A percentile compares a stretch with the other conserved stretches of the same genome.
phyloP scores from a whole-genome alignment of 2,329 filamentous ascomycete genomes.

The Dothideomycetidae sp. region DNA sequence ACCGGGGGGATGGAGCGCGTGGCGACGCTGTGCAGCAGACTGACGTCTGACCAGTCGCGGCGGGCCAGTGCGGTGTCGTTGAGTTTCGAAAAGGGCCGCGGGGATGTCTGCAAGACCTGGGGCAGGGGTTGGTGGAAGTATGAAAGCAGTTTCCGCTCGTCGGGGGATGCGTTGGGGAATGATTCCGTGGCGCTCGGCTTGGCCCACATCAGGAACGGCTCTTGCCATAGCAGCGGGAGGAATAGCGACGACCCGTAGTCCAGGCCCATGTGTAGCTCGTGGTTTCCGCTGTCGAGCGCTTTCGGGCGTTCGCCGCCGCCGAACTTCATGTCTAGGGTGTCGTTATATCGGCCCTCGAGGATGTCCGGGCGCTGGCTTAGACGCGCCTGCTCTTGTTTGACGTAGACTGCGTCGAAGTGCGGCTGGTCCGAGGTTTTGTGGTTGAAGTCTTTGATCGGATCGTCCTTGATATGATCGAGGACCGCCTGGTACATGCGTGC shows the following conservation, averaged over 20 bases:
- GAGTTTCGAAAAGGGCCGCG: constrained; percentile 15
- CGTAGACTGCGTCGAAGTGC: constrained; percentile 39
- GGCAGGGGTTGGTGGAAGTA: constrained; percentile 14
- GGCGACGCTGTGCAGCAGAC: constrained; percentile 4
- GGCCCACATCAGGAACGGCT: constrained; percentile 22
- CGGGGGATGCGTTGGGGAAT: constrained; percentile 3
- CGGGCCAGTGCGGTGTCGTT: constrained; percentile 10
- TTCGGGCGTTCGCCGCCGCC: no score
- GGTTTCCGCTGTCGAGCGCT: no score
- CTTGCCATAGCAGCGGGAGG: constrained; percentile 25
- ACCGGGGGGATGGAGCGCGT: constrained; percentile 12
- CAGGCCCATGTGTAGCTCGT: constrained; percentile 34
- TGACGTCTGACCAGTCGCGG: constrained; percentile 7
- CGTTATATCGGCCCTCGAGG: constrained; percentile 18
- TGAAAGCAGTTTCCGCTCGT: constrained; percentile 9
- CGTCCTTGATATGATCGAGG: constrained; percentile 25
- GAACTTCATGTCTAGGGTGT: no score
- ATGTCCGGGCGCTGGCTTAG: constrained; percentile 26
- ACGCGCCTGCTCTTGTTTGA: constrained; percentile 38
- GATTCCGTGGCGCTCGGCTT: constrained; percentile 21
- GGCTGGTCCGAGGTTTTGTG: constrained; percentile 28
- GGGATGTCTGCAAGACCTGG: constrained; percentile 15
- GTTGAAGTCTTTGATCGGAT: constrained; percentile 21
- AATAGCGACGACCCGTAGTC: constrained; percentile 35
- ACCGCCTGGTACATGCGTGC: constrained; percentile 31